Evolutionary conservation across 1,139 yeast genomes (phyloP).

Genomic region (Blastobotrys aristatus): DNA sequence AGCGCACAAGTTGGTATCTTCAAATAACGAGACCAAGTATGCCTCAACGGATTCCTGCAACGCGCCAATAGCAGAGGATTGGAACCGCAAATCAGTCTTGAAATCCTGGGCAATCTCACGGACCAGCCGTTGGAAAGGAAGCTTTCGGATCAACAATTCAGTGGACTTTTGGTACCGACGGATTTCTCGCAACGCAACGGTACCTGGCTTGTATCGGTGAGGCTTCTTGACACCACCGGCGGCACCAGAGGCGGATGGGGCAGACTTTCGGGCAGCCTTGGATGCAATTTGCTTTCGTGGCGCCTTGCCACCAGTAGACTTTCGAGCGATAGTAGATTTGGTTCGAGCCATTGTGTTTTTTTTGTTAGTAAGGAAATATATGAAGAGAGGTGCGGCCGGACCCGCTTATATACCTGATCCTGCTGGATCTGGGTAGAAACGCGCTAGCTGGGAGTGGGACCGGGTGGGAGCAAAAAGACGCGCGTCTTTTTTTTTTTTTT

Average conservation of each 20-base stretch:
- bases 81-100: slow-evolving; percentile 97
- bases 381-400: too few relatives aligned
- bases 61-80: slow-evolving; percentile 97
- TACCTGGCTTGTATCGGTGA: slow-evolving; percentile 99
- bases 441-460: too few relatives aligned
- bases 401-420: too few relatives aligned
- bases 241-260: slow-evolving; percentile 59
- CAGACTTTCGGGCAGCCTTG: slow-evolving; percentile 98
- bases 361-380: neutral
- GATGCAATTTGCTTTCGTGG: slow-evolving; percentile 99
- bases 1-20: slow-evolving; percentile 98
- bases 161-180: slow-evolving; percentile 99
- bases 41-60: slow-evolving; percentile 98
- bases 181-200: slow-evolving; percentile 98
- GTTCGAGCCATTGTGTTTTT: slow-evolving; percentile 83
- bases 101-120: slow-evolving; percentile 97
- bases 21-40: slow-evolving; percentile 80
- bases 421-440: too few relatives aligned
- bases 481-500: too few relatives aligned
- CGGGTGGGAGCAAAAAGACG: too few relatives aligned
- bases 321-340: slow-evolving; percentile 95
- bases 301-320: slow-evolving; percentile 98
- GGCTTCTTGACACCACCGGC: slow-evolving; percentile 99
- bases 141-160: slow-evolving; percentile 91
- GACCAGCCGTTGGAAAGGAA: slow-evolving; percentile 97